Evolutionary conservation across 192 early-diverging fungal genomes (phyloP), one percentile per base, ranked within the genome.

Genomic region (Linnemannia exigua): DNA sequence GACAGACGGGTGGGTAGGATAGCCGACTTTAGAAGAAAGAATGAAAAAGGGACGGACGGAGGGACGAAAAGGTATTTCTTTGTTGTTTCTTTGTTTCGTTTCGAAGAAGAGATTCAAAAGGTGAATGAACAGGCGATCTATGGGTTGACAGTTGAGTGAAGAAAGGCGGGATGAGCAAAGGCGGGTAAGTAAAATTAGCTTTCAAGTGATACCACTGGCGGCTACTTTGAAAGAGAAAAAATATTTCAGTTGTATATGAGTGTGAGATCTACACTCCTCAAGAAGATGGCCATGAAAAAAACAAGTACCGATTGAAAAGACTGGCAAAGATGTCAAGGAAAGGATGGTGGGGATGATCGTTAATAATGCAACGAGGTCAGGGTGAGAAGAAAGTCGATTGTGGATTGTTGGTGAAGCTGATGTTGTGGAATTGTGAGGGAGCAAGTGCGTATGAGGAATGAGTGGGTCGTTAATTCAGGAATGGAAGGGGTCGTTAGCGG

Each of bases 401-500:
- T 25, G 28, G 68, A 20, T n/a, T 31, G 4, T 28, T 33, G 15
- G 37, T 41, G 35, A n/a, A n/a, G n/a, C 8, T 38, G 68, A 25
- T 70, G 68, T 36, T 61, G 58, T 5, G 20, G 58, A n/a, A n/a
- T 20, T 61, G 19, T 20, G 28, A 15, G 69, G 0, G 38, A 11
- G n/a, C n/a, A n/a, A n/a, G n/a, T n/a, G n/a, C n/a, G n/a, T n/a
- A n/a, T n/a, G n/a, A 38, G 38, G 69, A 46, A 38, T 67, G 25
- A 44, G 68, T 12, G 35, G n/a, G 73, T 75, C 75, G 67, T 74
- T 38, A 74, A 66, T 44, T 50, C 47, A 46, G 28, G 51, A 74
- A 25, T 68, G 83, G 71, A 76, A 72, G 83, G 83, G 83, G 71
- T 85, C 83, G 83, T 85, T 75, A 85, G 66, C 1, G 72, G 28